Conservation (phyloP, 2,329 filamentous ascomycete species). For the Colletotrichum navitas region DNA sequence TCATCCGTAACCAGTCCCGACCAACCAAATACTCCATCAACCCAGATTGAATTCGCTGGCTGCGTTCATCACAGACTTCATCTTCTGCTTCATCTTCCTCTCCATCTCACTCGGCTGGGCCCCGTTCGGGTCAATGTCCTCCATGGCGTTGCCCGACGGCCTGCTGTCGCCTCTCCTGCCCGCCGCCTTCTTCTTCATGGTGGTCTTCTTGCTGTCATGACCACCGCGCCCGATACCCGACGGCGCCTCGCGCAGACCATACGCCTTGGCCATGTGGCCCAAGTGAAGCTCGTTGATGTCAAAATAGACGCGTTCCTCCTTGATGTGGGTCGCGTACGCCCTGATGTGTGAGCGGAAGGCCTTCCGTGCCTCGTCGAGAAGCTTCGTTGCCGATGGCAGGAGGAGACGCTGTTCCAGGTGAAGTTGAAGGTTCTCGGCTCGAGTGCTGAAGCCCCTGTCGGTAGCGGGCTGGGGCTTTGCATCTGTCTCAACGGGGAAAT, state of each 20-base stretch:
- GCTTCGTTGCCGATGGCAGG: conserved; percentile 59
- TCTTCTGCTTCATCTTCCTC: conserved; percentile 74
- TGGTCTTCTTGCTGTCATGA: conserved; percentile 59
- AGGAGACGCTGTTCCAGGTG: conserved; percentile 72
- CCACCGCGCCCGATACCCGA: conserved; percentile 79
- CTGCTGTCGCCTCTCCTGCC: conserved; percentile 36
- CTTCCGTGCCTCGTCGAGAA: conserved; percentile 84
- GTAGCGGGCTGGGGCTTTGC: conserved; percentile 57
- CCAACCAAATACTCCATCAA: conserved; percentile 48
- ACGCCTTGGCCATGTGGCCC: conserved; percentile 94
- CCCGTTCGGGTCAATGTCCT: conserved; percentile 46
- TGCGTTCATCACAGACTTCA: conserved; percentile 66
- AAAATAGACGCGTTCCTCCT: conserved; percentile 86
- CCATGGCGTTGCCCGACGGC: conserved; percentile 45
- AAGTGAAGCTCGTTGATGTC: conserved; percentile 92
- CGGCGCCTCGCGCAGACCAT: conserved; percentile 88
- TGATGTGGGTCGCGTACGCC: conserved; percentile 94
- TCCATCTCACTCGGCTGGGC: conserved; percentile 64
- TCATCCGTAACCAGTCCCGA: conserved; percentile 17
- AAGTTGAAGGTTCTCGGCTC: conserved; percentile 69
- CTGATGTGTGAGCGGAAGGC: conserved; percentile 93
- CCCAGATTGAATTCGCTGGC: conserved; percentile 79
- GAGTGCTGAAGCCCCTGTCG: conserved; percentile 57
- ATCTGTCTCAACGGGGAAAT: conserved; percentile 79
- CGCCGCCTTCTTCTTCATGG: conserved; percentile 49